Evolutionary conservation across 2,329 filamentous ascomycete species (phyloP).

Genomic region (Aureobasidium leucospermi): DNA sequence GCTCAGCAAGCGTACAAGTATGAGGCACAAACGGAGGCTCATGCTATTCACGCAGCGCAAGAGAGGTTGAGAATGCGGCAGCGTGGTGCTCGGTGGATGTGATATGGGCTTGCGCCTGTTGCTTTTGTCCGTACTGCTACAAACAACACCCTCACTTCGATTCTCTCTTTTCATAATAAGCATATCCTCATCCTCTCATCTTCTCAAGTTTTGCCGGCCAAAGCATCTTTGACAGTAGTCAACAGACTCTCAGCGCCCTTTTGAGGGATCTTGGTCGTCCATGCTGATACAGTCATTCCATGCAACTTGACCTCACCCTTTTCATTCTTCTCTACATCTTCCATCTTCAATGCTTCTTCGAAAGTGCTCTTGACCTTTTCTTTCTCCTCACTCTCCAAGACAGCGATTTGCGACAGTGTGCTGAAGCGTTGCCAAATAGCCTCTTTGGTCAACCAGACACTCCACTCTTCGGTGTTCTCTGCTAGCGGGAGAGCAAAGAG

Average conservation of each 20-base stretch:
- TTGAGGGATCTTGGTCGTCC: constrained; percentile 45
- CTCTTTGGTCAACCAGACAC: constrained; percentile 51
- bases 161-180: background rate
- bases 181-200: background rate
- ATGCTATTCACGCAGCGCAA: no score
- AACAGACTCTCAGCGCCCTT: constrained; percentile 5
- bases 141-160: background rate
- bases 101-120: no score
- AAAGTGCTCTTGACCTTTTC: constrained; percentile 44
- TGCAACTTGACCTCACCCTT: constrained; percentile 58
- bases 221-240: constrained; percentile 7
- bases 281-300: constrained; percentile 56
- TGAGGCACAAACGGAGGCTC: no score
- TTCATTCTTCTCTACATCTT: constrained; percentile 52
- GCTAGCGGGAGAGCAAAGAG: constrained; percentile 57
- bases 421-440: constrained; percentile 56
- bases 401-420: constrained; percentile 62
- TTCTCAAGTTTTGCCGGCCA: constrained; percentile 1
- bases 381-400: constrained; percentile 46
- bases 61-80: no score
- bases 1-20: no score
- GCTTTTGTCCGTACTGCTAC: background rate
- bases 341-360: constrained; percentile 45
- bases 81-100: no score
- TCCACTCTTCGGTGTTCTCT: constrained; percentile 50